A percentile compares a stretch with the other conserved stretches of the same genome.
These are phyloP conservation scores for Gaertneriomyces sp. DNA, from an alignment of 192 early-diverging fungal genomes.

Conservation along the genomic window DNA sequence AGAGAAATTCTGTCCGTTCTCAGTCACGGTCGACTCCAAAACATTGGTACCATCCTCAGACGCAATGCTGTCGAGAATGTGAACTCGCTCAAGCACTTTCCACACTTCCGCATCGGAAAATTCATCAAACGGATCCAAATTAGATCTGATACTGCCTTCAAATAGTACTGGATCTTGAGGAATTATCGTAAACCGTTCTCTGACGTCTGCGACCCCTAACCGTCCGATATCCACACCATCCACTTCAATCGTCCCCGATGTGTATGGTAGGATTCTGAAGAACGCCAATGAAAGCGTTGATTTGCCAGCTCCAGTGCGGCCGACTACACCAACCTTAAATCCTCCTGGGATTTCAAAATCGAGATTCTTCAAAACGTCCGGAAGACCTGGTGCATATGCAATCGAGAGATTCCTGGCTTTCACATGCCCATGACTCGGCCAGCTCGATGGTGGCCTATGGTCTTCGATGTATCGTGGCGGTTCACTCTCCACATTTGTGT, in stretches of 20 bases:
- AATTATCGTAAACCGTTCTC: conserved; percentile 61
- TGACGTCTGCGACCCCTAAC: conserved; percentile 64
- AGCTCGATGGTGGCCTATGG: conserved; percentile 18
- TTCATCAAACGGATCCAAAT: conserved; percentile 53
- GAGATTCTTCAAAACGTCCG: conserved; percentile 46
- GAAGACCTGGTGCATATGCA: conserved; percentile 73
- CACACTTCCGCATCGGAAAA: conserved; percentile 44
- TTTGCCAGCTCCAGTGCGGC: conserved; percentile 54
- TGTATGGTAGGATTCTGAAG: conserved; percentile 71
- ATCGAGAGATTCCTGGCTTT: conserved; percentile 63
- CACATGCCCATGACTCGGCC: conserved; percentile 71
- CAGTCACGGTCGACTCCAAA: conserved; percentile 37
- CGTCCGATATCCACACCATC: conserved; percentile 68
- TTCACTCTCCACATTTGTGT: conserved; percentile 77
- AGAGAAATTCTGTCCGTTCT: conserved; percentile 42
- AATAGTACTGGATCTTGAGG: conserved; percentile 63
- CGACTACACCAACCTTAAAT: conserved; percentile 56
- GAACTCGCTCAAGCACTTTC: conserved; percentile 59
- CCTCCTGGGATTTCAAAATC: conserved; percentile 39
- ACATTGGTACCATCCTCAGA: neutral
- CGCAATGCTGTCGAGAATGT: conserved; percentile 54
- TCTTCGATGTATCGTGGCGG: conserved; percentile 60
- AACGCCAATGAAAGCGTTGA: conserved; percentile 62
- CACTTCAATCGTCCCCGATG: conserved; percentile 58
- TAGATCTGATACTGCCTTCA: conserved; percentile 44